Evolutionary conservation across 208 protist species (phyloP), one percentile per base, ranked within the genome.

Genomic region (Phytomonas francai): DNA sequence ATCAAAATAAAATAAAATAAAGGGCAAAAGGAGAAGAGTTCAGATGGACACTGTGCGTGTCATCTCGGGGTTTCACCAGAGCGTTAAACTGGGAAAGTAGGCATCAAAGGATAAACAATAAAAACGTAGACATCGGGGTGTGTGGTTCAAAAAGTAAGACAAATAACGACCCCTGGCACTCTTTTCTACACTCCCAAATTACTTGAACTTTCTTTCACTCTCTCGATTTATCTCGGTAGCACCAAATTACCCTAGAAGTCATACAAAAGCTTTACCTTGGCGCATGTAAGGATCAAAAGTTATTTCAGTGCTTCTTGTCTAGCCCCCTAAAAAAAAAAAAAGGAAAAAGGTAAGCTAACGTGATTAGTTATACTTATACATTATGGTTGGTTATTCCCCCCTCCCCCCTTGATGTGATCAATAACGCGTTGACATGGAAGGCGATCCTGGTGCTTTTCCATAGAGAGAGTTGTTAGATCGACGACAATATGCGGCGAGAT

Each of bases 401-500:
- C 1, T 11, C n/a, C 14, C 2, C 57, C 33, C 36, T 81, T 74
- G 54, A 91, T 71, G 59, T 83, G 84, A 3, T 62, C 29, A 19
- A 91, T 51, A 4, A 89, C 69, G 2, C 78, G 75, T 36, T 83
- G 31, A 61, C 87, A 91, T 62, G 80, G 81, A 0, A 39, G 59
- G 36, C 72, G 73, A 27, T 85, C 74, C 6, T 76, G 67, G 67
- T 95, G 89, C 54, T 84, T 87, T 34, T 42, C 65, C 31, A 75
- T 28, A 8, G 83, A 83, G 0, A 62, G 59, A 27, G 74, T 71
- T 11, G 81, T 79, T 3, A 92, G 59, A 39, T 95, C 85, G 0
- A 81, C 70, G 19, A 91, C 88, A 31, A 84, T 78, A 51, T 85
- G 71, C 0, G 83, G 79, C 16, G 85, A 87, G n/a, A 87, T 33